These are phyloP conservation scores for Kluyveromyces wickerhamii DNA, from an alignment of 805 yeast species.

Conservation along the genomic window DNA sequence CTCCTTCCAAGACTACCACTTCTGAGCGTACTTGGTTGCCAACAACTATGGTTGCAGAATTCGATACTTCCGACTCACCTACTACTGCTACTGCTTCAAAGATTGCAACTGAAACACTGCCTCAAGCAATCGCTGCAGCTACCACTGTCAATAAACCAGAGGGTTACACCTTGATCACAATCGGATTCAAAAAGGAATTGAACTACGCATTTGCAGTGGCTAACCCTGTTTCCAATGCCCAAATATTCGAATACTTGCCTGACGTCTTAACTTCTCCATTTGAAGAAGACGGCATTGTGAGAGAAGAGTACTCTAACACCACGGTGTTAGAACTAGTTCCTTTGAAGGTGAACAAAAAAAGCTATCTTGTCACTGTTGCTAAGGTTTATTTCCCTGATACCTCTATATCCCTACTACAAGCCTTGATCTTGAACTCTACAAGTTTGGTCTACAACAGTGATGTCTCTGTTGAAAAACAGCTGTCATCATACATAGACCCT, in stretches of 20 bases:
- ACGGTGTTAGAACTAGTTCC: slow-evolving; percentile 70
- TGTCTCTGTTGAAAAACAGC: slow-evolving; percentile 42
- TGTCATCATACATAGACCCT: slow-evolving; percentile 64
- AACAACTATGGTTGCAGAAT: slow-evolving; percentile 66
- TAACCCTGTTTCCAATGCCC: slow-evolving; percentile 80
- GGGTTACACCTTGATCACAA: slow-evolving; percentile 22
- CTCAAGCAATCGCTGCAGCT: slow-evolving; percentile 33
- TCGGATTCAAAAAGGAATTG: slow-evolving; percentile 57
- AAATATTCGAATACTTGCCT: slow-evolving; percentile 65
- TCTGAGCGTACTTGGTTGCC: slow-evolving; percentile 52
- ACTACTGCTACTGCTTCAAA: slow-evolving; percentile 41
- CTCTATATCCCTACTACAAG: slow-evolving; percentile 42
- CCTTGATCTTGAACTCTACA: slow-evolving; percentile 42
- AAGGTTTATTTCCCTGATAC: slow-evolving; percentile 69
- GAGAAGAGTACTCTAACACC: slow-evolving; percentile 38
- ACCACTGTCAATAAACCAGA: slow-evolving; percentile 29
- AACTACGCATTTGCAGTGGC: slow-evolving; percentile 82
- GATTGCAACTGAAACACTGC: slow-evolving; percentile 32
- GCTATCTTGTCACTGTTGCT: slow-evolving; percentile 80
- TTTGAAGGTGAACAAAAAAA: slow-evolving; percentile 44
- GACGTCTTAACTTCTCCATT: slow-evolving; percentile 59
- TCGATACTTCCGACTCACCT: slow-evolving; percentile 15
- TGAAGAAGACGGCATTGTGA: slow-evolving; percentile 5
- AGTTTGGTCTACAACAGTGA: slow-evolving; percentile 58
- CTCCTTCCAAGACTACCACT: slow-evolving; percentile 23